Evolutionary conservation across 768 basidiomycete genomes (phyloP).

Genomic region (Hericium rajendrae): DNA sequence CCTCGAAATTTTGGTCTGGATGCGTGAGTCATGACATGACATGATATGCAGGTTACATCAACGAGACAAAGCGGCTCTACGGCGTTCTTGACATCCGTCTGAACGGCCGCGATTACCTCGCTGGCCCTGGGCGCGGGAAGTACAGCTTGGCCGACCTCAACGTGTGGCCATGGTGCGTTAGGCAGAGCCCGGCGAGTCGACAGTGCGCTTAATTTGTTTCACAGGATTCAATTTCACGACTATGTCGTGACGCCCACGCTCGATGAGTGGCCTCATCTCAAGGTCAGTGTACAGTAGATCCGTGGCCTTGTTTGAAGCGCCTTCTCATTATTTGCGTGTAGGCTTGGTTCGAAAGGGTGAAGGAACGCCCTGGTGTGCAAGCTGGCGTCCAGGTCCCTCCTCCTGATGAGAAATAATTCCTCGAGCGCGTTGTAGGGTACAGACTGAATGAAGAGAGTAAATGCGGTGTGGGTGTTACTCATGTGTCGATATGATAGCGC

Average conservation of each 20-base stretch:
- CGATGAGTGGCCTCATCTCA: conserved; percentile 55
- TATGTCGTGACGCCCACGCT: conserved; percentile 45
- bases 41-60: conserved; percentile 48
- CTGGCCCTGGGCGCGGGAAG: conserved; percentile 61
- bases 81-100: conserved; percentile 73
- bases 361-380: conserved; percentile 24
- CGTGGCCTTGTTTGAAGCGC: background rate
- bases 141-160: conserved; percentile 70
- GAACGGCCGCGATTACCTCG: conserved; percentile 67
- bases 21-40: conserved; percentile 2
- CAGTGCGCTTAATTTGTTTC: background rate
- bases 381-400: conserved; percentile 24
- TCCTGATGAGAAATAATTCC: too few species aligned
- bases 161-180: conserved; percentile 44
- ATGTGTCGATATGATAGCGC: too few species aligned
- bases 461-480: too few species aligned
- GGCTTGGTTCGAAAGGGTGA: conserved; percentile 33
- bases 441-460: too few species aligned
- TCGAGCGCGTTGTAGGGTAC: too few species aligned
- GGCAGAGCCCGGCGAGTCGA: too few species aligned
- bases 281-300: conserved; percentile 25
- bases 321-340: conserved; percentile 5
- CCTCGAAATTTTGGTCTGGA: background rate
- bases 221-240: conserved; percentile 45
- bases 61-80: conserved; percentile 79